Evolutionary conservation across 2,329 filamentous ascomycete genomes (phyloP).

Genomic region (Drechslerella dactyloides): DNA sequence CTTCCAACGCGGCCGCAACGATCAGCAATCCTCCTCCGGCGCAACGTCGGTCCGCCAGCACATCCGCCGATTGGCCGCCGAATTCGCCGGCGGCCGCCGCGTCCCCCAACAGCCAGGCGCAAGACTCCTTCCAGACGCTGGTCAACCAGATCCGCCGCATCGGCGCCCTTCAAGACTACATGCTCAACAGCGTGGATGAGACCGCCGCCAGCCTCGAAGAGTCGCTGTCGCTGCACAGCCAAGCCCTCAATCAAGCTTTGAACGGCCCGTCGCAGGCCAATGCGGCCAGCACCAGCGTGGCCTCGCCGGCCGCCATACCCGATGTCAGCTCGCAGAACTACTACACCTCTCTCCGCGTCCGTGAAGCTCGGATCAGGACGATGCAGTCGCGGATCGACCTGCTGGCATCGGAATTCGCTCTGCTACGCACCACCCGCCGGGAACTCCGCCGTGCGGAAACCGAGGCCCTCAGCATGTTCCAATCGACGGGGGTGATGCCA

Average conservation of each 20-base stretch:
- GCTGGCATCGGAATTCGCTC: constrained; percentile 53
- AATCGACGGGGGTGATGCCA: constrained; percentile 21
- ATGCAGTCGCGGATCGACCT: constrained; percentile 55
- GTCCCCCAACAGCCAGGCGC: constrained; percentile 27
- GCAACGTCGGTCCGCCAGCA: constrained; percentile 28
- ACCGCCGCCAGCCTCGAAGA: constrained; percentile 49
- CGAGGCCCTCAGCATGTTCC: constrained; percentile 43
- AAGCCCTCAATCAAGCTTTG: constrained; percentile 39
- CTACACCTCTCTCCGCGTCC: constrained; percentile 48
- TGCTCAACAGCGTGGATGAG: constrained; percentile 51
- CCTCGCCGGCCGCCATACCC: constrained; percentile 4
- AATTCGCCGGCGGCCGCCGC: constrained; percentile 20
- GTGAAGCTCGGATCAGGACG: constrained; percentile 53
- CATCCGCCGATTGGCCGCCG: constrained; percentile 42
- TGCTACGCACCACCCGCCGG: constrained; percentile 52
- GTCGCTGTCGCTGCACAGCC: constrained; percentile 38
- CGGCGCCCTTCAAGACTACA: constrained; percentile 54
- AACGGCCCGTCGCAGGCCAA: constrained; percentile 10
- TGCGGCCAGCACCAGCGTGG: neutral
- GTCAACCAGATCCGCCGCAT: constrained; percentile 54
- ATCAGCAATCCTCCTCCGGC: constrained; percentile 46
- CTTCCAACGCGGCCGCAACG: constrained; percentile 42
- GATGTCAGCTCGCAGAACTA: constrained; percentile 41
- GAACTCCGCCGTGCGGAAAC: constrained; percentile 51
- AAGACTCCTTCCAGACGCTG: constrained; percentile 53